A percentile compares a stretch with the other conserved stretches of the same genome.
Conservation (phyloP, 257 asterid genomes). For the Penstemon eatonii region DNA sequence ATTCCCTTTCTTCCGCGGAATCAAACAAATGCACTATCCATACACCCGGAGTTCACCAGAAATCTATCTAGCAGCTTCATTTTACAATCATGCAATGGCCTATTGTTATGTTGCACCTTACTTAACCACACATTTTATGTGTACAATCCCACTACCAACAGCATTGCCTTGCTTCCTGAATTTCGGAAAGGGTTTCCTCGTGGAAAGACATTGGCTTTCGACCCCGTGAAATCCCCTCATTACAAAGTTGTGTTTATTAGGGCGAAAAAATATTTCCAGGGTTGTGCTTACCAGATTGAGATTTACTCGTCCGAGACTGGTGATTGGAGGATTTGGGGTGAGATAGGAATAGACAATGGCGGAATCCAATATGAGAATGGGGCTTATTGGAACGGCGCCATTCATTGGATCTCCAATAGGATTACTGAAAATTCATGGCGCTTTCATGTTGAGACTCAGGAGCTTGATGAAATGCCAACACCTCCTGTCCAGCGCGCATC, state of each 20-base stretch:
- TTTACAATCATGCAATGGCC: constrained; percentile 34
- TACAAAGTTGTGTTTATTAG: constrained; percentile 29
- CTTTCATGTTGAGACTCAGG: constrained; percentile 13
- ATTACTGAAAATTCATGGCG: background rate
- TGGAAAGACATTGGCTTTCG: constrained; percentile 27
- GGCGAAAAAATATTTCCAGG: background rate
- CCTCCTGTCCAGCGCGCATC: background rate
- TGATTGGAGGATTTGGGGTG: constrained; percentile 28
- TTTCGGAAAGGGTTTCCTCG: background rate
- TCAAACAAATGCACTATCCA: background rate
- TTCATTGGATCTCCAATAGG: constrained; percentile 5
- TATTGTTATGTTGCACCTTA: background rate
- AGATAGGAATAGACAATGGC: background rate
- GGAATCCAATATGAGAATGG: background rate
- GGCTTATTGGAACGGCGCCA: constrained; percentile 17
- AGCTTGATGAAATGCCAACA: constrained; percentile 9
- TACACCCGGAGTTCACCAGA: background rate
- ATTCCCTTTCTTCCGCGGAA: constrained; percentile 1
- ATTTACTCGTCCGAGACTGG: constrained; percentile 32
- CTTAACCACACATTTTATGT: background rate
- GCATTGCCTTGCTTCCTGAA: background rate
- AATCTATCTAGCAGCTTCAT: background rate
- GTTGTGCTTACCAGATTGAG: background rate
- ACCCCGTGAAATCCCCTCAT: constrained; percentile 31
- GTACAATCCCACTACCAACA: constrained; percentile 29